Evolutionary conservation across 768 basidiomycete species (phyloP).

Genomic region (Mrakia hoshinonis): DNA sequence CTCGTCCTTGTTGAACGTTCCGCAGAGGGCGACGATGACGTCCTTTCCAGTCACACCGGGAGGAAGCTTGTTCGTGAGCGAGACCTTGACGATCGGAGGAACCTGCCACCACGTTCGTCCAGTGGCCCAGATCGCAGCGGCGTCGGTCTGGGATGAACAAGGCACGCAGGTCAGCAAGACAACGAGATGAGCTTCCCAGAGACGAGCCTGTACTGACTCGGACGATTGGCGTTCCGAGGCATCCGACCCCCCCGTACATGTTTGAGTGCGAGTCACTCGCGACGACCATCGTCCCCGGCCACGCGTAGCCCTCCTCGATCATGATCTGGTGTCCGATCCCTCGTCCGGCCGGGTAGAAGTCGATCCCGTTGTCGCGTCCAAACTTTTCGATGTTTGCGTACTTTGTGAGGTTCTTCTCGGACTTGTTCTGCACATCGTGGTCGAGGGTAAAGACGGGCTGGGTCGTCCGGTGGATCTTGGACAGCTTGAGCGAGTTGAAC

Average conservation of each 20-base stretch:
- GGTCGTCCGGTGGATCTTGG: conserved; percentile 62
- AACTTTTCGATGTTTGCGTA: conserved; percentile 87
- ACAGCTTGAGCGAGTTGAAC: conserved; percentile 91
- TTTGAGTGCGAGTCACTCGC: conserved; percentile 81
- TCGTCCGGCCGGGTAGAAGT: conserved; percentile 94
- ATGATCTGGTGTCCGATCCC: conserved; percentile 98
- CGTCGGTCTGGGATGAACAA: conserved; percentile 49
- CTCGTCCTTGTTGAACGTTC: conserved; percentile 90
- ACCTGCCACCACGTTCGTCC: conserved; percentile 99
- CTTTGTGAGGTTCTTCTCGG: conserved; percentile 78
- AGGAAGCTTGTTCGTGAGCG: conserved; percentile 68
- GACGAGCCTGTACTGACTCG: conserved; percentile 48
- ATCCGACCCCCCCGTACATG: conserved; percentile 79
- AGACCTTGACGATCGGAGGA: conserved; percentile 90
- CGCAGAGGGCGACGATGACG: conserved; percentile 92
- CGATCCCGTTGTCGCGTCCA: conserved; percentile 70
- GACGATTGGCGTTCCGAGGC: conserved; percentile 94
- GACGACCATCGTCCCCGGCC: conserved; percentile 88
- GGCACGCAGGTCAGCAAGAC: not conserved
- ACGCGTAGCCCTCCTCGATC: conserved; percentile 96
- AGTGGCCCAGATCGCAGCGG: conserved; percentile 93
- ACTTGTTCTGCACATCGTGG: conserved; percentile 95
- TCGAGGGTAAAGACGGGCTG: conserved; percentile 96
- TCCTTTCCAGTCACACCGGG: conserved; percentile 96
- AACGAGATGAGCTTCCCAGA: too few species aligned